phyloP scores from a whole-genome alignment of 2,329 filamentous ascomycete genomes.

The Cercospora brassicicola region DNA sequence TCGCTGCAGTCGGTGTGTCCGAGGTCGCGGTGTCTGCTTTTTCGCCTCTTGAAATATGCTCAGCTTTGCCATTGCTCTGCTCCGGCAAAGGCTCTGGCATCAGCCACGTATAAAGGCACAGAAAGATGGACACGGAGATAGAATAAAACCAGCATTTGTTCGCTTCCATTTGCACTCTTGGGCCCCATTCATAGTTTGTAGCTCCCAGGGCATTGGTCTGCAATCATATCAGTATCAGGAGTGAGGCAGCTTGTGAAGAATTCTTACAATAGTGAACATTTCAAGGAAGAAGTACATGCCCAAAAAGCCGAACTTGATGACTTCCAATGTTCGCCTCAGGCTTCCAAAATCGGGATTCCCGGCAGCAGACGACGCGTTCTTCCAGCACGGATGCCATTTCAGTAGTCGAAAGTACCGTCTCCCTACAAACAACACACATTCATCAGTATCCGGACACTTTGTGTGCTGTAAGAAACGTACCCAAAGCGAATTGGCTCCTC shows the following conservation, averaged over 20 bases:
- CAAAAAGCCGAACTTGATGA: conserved; percentile 59
- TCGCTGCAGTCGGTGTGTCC: not conserved
- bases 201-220: conserved; percentile 53
- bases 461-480: conserved; percentile 33
- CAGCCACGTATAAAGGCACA: conserved; percentile 41
- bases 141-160: conserved; percentile 71
- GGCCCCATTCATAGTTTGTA: conserved; percentile 46
- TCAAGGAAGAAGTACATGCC: conserved; percentile 70
- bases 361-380: conserved; percentile 31
- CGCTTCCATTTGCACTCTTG: conserved; percentile 57
- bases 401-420: conserved; percentile 68
- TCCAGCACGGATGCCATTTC: conserved; percentile 48
- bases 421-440: conserved; percentile 35
- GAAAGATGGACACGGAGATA: conserved; percentile 53
- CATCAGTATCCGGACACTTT: conserved; percentile 10
- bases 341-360: conserved; percentile 18
- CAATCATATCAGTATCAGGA: not conserved
- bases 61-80: not conserved
- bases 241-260: not conserved
- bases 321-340: conserved; percentile 50
- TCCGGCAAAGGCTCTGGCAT: not conserved
- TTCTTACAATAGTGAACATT: conserved; percentile 57
- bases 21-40: not conserved
- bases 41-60: not conserved
- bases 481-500: conserved; percentile 46